Evolutionary conservation across 805 yeast genomes (phyloP), one percentile per base, ranked within the genome.

Genomic region (Saccharomycopsis malanga): DNA sequence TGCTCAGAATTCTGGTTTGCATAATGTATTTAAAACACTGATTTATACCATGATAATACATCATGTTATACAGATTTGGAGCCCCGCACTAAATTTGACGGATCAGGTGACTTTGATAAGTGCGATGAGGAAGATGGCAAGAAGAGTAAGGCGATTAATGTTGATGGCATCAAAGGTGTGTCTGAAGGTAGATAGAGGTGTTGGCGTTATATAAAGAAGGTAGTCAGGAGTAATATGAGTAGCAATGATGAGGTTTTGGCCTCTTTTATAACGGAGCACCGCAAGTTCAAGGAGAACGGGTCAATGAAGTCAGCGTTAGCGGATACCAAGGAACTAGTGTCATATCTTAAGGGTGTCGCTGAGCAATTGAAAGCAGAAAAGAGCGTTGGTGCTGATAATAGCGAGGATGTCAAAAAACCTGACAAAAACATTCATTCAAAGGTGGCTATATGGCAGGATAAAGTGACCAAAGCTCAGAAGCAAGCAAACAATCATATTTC

Each of bases 361-460:
- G 17, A 22, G 32, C 29, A 38, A 38, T 12, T 22, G 17, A 6
- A 23, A 23, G 12, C 12, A 21, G 23, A 18, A 37, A 18, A 34
- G 15, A 6, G 14, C 17, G 18, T 41, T 15, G 7, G n/a, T 18
- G 7, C 22, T 6, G 39, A 36, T 17, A 12, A 9, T 15, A 34
- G 37, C 15, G 18, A n/a, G 7, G 18, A 14, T 4, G 12, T 4
- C 14, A 24, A 21, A 38, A 23, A 40, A 15, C 30, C 7, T 25
- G 21, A 40, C 9, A 27, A 29, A 23, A 10, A 9, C 14, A 42
- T 32, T 32, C 39, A 14, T 12, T 4, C 45, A 15, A 23, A 24
- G 10, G 39, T 49, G 12, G 15, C 15, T 5, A 17, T 24, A 4
- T 51, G 54, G 54, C 36, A 47, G 30, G 40, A 39, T 6, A 46